phyloP scores from a whole-genome alignment of 768 basidiomycete genomes.

The Boletus rex-veris region DNA sequence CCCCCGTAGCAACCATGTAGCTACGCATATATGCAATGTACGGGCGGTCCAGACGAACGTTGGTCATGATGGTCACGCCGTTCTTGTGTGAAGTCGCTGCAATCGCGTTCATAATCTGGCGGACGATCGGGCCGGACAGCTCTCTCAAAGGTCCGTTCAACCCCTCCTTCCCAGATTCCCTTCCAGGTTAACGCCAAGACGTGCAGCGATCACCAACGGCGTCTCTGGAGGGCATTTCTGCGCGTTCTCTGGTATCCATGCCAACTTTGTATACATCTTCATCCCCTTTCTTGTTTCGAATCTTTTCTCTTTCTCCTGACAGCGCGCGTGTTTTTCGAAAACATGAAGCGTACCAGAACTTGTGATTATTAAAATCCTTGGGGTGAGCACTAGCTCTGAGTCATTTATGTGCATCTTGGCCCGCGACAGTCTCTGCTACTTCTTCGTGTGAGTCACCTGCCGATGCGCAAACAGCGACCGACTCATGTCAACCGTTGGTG shows the following conservation, averaged over 20 bases:
- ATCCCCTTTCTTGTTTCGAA: constrained; percentile 33
- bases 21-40: constrained; percentile 35
- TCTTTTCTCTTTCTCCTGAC: constrained; percentile 23
- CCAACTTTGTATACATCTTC: constrained; percentile 25
- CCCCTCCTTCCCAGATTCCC: not conserved
- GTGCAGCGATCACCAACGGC: constrained; percentile 7
- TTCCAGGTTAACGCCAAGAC: not conserved
- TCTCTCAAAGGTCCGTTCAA: constrained; percentile 17
- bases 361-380: not conserved
- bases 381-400: not conserved
- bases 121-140: constrained; percentile 24
- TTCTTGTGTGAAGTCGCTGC: constrained; percentile 26
- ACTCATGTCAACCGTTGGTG: not conserved
- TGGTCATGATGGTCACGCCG: constrained; percentile 14
- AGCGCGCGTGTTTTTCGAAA: constrained; percentile 13
- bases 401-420: constrained; percentile 25
- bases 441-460: constrained; percentile 24
- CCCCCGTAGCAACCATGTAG: constrained; percentile 27
- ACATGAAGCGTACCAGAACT: not conserved
- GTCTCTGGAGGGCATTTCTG: constrained; percentile 15
- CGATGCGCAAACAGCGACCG: not conserved
- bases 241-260: constrained; percentile 21
- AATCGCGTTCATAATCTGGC: constrained; percentile 26
- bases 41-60: constrained; percentile 18
- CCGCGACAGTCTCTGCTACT: constrained; percentile 31